Conservation (phyloP, 116 monocot species). For the Trichopus zeylanicus region DNA sequence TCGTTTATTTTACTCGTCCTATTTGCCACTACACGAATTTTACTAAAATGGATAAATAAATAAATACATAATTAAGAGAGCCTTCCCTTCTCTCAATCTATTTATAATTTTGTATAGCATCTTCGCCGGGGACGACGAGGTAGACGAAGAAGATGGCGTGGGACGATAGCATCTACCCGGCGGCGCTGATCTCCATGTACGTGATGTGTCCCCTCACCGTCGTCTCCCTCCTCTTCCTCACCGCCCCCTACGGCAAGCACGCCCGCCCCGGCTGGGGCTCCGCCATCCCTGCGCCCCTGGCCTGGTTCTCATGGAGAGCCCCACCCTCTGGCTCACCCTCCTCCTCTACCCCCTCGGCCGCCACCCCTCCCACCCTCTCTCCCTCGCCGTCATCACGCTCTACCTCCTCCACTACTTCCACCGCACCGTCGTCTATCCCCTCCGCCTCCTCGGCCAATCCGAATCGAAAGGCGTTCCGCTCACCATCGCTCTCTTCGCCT, state of each 20-base stretch:
- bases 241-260: slow-evolving; percentile 83
- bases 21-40: no score
- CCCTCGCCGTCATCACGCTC: slow-evolving; percentile 46
- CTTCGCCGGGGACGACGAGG: no score
- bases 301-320: slow-evolving; percentile 93
- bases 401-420: slow-evolving; percentile 69
- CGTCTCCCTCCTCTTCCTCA: slow-evolving; percentile 37
- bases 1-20: no score
- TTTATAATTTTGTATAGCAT: no score
- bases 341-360: slow-evolving; percentile 43
- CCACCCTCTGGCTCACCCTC: slow-evolving; percentile 65
- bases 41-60: no score
- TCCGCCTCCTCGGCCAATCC: slow-evolving; percentile 19
- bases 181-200: slow-evolving; percentile 32
- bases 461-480: no score
- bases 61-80: no score
- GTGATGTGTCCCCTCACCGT: slow-evolving; percentile 24
- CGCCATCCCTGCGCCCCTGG: slow-evolving; percentile 35
- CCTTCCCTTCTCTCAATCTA: no score
- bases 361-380: slow-evolving; percentile 29
- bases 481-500: not conserved
- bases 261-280: slow-evolving; percentile 64
- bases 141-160: no score
- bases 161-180: slow-evolving; percentile 30
- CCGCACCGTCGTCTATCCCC: slow-evolving; percentile 55